phyloP scores from a whole-genome alignment of 2,329 filamentous ascomycete species.

The Hypoxylon sp. region DNA sequence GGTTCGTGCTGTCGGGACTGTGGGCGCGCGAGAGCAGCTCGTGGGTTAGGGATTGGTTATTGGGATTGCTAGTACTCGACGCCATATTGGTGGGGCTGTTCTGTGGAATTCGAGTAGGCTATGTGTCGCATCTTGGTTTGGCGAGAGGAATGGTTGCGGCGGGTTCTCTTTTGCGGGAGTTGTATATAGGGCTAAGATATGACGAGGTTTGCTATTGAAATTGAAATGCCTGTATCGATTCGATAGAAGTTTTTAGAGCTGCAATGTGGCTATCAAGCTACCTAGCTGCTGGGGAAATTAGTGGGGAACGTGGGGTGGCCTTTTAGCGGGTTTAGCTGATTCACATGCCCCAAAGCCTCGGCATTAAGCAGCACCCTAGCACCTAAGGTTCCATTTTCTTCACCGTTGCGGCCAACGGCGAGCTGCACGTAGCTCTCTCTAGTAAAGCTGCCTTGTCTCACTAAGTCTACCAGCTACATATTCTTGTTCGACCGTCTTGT shows the following conservation, averaged over 20 bases:
- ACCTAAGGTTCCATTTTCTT: neutral
- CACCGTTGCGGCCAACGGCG: neutral
- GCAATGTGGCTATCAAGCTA: constrained; percentile 4
- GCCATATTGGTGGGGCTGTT: constrained; percentile 53
- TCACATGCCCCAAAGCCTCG: constrained; percentile 46
- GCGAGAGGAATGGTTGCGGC: neutral
- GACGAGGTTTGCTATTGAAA: neutral
- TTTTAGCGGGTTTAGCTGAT: constrained; percentile 18
- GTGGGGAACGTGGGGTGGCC: constrained; percentile 4
- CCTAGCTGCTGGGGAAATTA: constrained; percentile 5
- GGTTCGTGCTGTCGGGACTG: constrained; percentile 76
- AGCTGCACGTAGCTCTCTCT: no score
- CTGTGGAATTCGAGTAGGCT: neutral
- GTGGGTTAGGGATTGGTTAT: constrained; percentile 64
- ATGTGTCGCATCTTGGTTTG: constrained; percentile 12
- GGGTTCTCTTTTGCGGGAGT: neutral
- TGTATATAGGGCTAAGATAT: neutral
- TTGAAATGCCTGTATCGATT: constrained; percentile 4
- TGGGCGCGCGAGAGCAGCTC: constrained; percentile 83
- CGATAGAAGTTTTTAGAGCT: neutral
- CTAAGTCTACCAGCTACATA: neutral
- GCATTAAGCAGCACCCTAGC: constrained; percentile 28
- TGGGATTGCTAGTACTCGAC: constrained; percentile 42
- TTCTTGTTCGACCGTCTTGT: neutral
- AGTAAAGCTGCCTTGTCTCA: neutral